phyloP scores from a whole-genome alignment of 306 rosid genomes.

The Abrus precatorius region DNA sequence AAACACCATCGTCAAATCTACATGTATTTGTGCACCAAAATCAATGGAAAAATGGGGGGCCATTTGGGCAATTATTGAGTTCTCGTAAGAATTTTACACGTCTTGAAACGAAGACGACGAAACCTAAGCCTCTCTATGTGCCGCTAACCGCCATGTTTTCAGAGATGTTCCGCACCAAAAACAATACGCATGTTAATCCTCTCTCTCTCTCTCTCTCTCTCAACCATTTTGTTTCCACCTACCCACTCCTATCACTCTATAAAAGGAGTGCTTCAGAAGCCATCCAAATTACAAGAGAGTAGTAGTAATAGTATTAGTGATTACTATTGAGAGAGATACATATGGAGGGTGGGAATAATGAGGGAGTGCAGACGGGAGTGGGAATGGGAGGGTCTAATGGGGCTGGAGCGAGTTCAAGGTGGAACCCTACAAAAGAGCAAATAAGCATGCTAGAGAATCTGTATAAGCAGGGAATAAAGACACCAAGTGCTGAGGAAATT shows the following conservation, averaged over 20 bases:
- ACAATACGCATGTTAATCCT: conserved; percentile 91
- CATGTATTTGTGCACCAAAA: conserved; percentile 40
- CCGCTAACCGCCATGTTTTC: conserved; percentile 91
- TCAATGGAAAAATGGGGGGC: neutral
- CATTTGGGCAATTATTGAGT: conserved; percentile 53
- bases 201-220: conserved; percentile 55
- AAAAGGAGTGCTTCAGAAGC: conserved; percentile 46
- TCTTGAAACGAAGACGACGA: conserved; percentile 49
- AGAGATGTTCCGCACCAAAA: conserved; percentile 88
- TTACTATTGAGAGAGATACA: too few relatives aligned
- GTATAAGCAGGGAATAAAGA: conserved; percentile 84
- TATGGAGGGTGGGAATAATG: conserved; percentile 31
- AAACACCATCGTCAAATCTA: conserved; percentile 54
- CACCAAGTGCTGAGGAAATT: conserved; percentile 85
- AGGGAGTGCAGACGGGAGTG: neutral
- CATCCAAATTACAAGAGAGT: conserved; percentile 23
- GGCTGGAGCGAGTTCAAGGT: conserved; percentile 58
- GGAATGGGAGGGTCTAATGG: conserved; percentile 37
- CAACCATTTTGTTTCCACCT: conserved; percentile 42
- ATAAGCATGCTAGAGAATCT: conserved; percentile 74
- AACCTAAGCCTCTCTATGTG: conserved; percentile 54
- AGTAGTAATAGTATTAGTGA: neutral
- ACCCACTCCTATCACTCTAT: conserved; percentile 47
- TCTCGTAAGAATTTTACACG: conserved; percentile 35
- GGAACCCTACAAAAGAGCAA: conserved; percentile 97